These are phyloP conservation scores for Ambrosia artemisiifolia DNA, from an alignment of 129 eudicot genomes.

Conservation along the genomic window DNA sequence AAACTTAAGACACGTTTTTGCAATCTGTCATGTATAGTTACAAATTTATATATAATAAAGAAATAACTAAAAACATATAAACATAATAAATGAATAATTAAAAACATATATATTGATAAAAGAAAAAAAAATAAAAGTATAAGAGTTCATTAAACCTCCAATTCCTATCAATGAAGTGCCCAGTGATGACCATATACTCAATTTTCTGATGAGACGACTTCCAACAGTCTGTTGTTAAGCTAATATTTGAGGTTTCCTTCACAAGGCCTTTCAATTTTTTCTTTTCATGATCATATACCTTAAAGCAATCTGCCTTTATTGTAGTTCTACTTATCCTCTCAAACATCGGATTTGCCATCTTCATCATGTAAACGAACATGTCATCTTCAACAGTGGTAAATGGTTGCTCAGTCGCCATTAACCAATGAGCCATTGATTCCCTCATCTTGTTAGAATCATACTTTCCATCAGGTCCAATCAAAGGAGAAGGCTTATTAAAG, in stretches of 20 bases:
- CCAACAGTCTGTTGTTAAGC: slow-evolving; percentile 15
- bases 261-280: background rate
- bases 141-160: too few species aligned
- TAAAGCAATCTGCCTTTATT: slow-evolving; percentile 3
- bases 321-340: slow-evolving; percentile 5
- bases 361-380: slow-evolving; percentile 5
- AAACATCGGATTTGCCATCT: background rate
- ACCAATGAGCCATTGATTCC: background rate
- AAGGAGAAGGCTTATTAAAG: background rate
- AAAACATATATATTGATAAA: too few species aligned
- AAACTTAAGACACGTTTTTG: too few species aligned
- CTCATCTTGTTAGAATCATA: slow-evolving; percentile 21
- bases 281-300: slow-evolving; percentile 18
- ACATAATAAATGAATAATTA: too few species aligned
- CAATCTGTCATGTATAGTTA: too few species aligned
- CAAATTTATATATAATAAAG: too few species aligned
- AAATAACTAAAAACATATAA: too few species aligned
- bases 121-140: too few species aligned
- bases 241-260: background rate
- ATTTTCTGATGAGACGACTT: too few species aligned
- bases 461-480: background rate
- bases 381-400: slow-evolving; percentile 12
- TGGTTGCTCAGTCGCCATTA: slow-evolving; percentile 15
- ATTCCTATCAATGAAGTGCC: too few species aligned
- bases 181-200: too few species aligned